These are phyloP conservation scores for Pleodorina starrii DNA, from an alignment of 139 green algal species.

Conservation along the genomic window DNA sequence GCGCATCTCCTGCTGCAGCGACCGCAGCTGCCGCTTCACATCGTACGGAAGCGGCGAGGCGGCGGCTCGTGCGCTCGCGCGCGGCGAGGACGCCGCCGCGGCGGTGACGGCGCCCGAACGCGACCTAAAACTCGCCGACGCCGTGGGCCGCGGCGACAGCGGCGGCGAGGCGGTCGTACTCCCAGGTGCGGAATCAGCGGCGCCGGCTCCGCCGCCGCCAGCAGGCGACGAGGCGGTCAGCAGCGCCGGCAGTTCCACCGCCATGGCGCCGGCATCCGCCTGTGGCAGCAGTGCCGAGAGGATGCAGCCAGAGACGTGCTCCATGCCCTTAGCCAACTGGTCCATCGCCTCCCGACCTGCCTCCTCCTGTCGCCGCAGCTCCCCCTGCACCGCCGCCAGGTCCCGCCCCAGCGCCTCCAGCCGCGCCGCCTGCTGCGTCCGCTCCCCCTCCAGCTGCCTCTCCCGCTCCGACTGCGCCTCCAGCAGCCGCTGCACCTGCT, in stretches of 20 bases:
- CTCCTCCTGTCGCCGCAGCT: neutral
- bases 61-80: neutral
- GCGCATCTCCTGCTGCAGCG: slow-evolving; percentile 49
- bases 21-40: slow-evolving; percentile 36
- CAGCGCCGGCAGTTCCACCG: no score
- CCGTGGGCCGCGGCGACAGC: neutral
- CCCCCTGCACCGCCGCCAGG: neutral
- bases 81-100: neutral
- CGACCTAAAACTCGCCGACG: neutral
- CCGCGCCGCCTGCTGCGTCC: neutral
- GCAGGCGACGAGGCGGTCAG: no score
- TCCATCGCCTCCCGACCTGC: neutral
- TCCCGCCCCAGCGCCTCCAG: neutral
- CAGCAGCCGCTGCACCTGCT: neutral
- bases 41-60: neutral
- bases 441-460: neutral
- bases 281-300: neutral
- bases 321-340: slow-evolving; percentile 20
- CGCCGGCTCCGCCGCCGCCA: neutral
- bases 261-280: neutral
- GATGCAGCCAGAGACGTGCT: slow-evolving; percentile 25
- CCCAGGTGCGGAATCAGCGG: neutral
- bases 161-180: neutral
- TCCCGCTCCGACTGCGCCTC: neutral
- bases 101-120: neutral